Evolutionary conservation across 345 rosid genomes (phyloP).

Genomic region (Geranium brycei): DNA sequence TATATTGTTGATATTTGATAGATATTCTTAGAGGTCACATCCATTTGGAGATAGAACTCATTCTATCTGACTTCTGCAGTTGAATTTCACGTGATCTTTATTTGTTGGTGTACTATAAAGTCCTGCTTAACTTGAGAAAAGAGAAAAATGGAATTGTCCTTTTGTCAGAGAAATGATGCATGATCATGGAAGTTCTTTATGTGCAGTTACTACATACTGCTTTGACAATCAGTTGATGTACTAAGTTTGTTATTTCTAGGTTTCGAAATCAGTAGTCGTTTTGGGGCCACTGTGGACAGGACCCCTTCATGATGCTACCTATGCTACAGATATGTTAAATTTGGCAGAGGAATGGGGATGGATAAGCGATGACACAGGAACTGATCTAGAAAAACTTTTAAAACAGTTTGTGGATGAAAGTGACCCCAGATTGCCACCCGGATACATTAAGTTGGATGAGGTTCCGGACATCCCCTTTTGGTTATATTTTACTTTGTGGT

Average conservation of each 20-base stretch:
- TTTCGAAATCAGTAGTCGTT: background rate
- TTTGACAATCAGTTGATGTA: conserved; percentile 13
- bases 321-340: conserved; percentile 46
- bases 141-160: too few species aligned
- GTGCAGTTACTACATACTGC: too few species aligned
- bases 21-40: too few species aligned
- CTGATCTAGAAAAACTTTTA: conserved; percentile 59
- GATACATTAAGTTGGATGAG: conserved; percentile 79
- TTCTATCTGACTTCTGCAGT: background rate
- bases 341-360: conserved; percentile 70
- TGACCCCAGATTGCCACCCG: conserved; percentile 66
- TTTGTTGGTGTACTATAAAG: too few species aligned
- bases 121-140: too few species aligned
- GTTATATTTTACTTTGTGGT: background rate
- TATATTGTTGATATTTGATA: too few species aligned
- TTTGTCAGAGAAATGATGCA: background rate
- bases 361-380: conserved; percentile 38
- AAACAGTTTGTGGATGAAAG: conserved; percentile 65
- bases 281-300: conserved; percentile 77
- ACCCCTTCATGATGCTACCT: conserved; percentile 57
- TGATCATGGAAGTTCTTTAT: conserved; percentile 5
- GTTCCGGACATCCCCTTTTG: conserved; percentile 14
- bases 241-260: conserved; percentile 37
- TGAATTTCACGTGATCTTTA: too few species aligned
- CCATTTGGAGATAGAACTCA: background rate